phyloP scores from a whole-genome alignment of 2,329 filamentous ascomycete genomes.

The Clonostachys solani region DNA sequence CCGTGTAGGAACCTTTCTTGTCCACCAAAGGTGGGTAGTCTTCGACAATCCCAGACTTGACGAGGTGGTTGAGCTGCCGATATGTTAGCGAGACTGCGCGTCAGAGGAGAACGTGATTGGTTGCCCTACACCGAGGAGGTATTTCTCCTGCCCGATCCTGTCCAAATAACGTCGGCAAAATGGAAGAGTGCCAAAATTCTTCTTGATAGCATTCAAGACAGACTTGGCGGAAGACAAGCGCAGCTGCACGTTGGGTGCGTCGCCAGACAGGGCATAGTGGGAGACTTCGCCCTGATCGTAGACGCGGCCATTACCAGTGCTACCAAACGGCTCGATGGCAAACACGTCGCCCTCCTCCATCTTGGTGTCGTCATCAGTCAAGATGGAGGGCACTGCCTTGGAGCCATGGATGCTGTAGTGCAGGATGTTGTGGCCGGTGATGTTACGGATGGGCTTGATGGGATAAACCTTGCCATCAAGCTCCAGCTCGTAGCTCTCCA shows the following conservation, averaged over 20 bases:
- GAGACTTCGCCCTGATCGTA: conserved; percentile 85
- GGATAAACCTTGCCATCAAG: conserved; percentile 74
- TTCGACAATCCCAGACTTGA: conserved; percentile 79
- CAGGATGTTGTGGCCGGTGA: conserved; percentile 86
- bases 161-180: conserved; percentile 90
- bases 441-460: conserved; percentile 80
- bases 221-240: conserved; percentile 79
- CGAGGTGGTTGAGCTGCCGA: conserved; percentile 79
- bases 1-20: conserved; percentile 91
- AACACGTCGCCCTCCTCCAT: conserved; percentile 98
- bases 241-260: conserved; percentile 72
- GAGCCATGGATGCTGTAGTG: conserved; percentile 88
- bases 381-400: conserved; percentile 92
- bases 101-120: conserved; percentile 3
- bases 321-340: conserved; percentile 94
- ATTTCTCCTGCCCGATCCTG: conserved; percentile 90
- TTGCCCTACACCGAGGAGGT: conserved; percentile 71
- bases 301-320: conserved; percentile 85
- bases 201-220: conserved; percentile 83
- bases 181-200: conserved; percentile 91
- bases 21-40: conserved; percentile 86
- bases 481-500: conserved; percentile 91
- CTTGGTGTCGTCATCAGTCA: conserved; percentile 81
- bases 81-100: neutral
- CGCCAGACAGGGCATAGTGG: conserved; percentile 74